Percentiles rank a stretch among this genome's conserved stretches.
phyloP scores from a whole-genome alignment of 164 flowering plant species.

The Paratinospora sagittata region DNA sequence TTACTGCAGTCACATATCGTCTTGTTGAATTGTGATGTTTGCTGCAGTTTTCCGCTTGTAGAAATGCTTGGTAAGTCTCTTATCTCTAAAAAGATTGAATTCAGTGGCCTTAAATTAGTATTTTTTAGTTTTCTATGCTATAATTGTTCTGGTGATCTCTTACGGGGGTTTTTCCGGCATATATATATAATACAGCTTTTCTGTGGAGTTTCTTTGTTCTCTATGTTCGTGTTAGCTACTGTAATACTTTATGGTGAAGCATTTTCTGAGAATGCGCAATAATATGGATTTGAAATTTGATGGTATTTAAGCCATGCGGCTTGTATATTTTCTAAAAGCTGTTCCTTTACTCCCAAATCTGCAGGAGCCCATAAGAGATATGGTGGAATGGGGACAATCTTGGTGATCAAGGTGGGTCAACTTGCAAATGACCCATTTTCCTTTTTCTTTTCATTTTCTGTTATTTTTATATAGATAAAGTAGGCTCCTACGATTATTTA shows the following conservation, averaged over 20 bases:
- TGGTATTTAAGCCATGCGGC: neutral
- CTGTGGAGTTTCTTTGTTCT: no score
- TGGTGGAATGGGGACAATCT: conserved; percentile 89
- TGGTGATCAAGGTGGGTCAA: conserved; percentile 71
- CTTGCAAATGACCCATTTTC: neutral
- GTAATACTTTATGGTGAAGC: no score
- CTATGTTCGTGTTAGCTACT: no score
- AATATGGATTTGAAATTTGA: no score
- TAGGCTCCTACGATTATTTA: no score
- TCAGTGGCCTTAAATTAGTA: neutral
- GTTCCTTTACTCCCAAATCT: conserved; percentile 15
- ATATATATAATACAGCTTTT: no score
- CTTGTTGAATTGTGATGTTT: conserved; percentile 92
- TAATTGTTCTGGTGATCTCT: neutral
- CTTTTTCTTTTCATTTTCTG: no score
- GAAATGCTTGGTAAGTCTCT: conserved; percentile 71
- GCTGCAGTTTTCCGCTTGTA: conserved; percentile 89
- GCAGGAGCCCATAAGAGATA: conserved; percentile 75
- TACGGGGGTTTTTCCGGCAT: neutral
- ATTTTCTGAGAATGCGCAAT: neutral
- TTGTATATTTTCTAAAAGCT: neutral
- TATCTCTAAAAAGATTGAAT: neutral
- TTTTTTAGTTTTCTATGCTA: no score
- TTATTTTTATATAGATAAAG: no score
- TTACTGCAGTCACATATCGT: conserved; percentile 75